Percentiles rank a stretch among this genome's conserved stretches.
phyloP scores from a whole-genome alignment of 495 filamentous ascomycete species.

The Glutinoglossum americanum region DNA sequence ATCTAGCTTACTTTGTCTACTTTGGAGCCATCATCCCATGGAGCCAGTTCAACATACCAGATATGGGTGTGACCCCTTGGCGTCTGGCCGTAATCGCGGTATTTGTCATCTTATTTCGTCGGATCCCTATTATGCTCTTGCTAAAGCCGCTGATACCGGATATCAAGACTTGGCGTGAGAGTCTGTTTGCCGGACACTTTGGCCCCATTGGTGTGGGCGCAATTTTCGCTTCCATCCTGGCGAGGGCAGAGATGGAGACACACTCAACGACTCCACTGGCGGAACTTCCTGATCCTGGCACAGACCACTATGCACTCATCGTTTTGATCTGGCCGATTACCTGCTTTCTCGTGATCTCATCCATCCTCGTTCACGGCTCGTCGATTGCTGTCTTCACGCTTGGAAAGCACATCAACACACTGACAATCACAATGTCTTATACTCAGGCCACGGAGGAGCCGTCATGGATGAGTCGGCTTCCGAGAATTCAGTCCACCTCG shows the following conservation, averaged over 20 bases:
- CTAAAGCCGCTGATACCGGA: conserved; percentile 90
- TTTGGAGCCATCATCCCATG: conserved; percentile 95
- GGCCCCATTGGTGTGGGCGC: conserved; percentile 96
- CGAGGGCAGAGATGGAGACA: conserved; percentile 68
- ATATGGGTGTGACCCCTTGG: conserved; percentile 63
- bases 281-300: conserved; percentile 28
- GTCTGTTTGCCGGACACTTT: conserved; percentile 94
- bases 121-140: conserved; percentile 85
- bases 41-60: conserved; percentile 55
- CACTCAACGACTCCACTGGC: conserved; percentile 46
- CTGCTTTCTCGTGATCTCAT: conserved; percentile 80
- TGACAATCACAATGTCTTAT: conserved; percentile 89
- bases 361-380: conserved; percentile 90
- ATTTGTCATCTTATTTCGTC: conserved; percentile 85
- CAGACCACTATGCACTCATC: conserved; percentile 45
- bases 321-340: conserved; percentile 89
- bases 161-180: conserved; percentile 96
- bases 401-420: conserved; percentile 93
- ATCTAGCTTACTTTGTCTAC: conserved; percentile 95
- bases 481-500: conserved; percentile 68
- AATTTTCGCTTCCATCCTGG: conserved; percentile 84
- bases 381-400: conserved; percentile 97
- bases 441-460: conserved; percentile 77
- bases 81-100: conserved; percentile 71
- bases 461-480: conserved; percentile 84